Base-by-base conservation (phyloP, 2,329 filamentous ascomycete species). In the Lecanosticta acicola region DNA sequence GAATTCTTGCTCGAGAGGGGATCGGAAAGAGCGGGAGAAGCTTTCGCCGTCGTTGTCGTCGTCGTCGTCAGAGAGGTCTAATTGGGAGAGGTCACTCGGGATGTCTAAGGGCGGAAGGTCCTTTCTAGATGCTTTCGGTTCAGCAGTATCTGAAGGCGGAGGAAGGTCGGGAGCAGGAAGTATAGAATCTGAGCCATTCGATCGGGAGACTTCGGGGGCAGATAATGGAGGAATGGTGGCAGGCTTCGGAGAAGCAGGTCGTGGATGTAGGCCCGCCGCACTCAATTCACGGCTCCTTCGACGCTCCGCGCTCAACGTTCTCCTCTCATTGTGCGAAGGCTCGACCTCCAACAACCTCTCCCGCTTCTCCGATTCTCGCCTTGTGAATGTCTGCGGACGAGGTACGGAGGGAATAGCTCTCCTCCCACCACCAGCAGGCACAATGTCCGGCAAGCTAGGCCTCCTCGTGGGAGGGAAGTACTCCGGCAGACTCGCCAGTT, bases 361-460 rank as follows among this genome's bases (percentile, higher is more conserved):
- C 56, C 88, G 78, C 52, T 79, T 77, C 67, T 95, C 90, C 20
- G 87, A 91, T 63, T 85, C 79, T 65, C 91, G 87, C 58, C 89
- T 80, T 66, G 83, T 85, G 68, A 94, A 89, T 0, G 87, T 94
- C 58, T 84, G 80, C 3, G 82, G 74, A 39, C 87, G 79, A 32
- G 88, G 87, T 32, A 95, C 70, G 13, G 84, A 84, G 14, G 88
- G 84, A 13, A 90, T 80, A 11, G 62, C 62, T 35, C 56, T 50
- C 57, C 40, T 66, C 57, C 41, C 57, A 54, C 33, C 54, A 29
- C 24, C 24, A 29, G 24, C 24, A 11, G 24, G 24, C 53, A 48
- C 43, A 13, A 54, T 41, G 29, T 58, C 56, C 20, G 50, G 46
- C 35, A 56, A 42, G 46, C 57, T 59, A 11, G 56, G 49, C 20